Conservation (phyloP, 2,329 filamentous ascomycete genomes). For the Diplodia intermedia region DNA sequence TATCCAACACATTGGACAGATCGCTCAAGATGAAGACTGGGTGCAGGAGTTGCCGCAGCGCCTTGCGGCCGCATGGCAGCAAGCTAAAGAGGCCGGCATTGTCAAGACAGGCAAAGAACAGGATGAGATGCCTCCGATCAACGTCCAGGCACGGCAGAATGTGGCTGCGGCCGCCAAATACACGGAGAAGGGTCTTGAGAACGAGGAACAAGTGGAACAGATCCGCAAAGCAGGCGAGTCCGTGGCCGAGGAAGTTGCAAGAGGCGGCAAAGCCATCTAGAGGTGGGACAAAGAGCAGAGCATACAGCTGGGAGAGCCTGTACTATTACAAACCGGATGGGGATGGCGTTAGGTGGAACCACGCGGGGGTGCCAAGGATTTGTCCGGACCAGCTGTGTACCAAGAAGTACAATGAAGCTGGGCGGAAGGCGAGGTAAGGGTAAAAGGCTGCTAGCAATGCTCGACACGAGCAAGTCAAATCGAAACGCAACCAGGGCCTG, state of each 20-base stretch:
- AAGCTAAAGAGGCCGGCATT: neutral
- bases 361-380: neutral
- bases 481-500: no score
- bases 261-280: slow-evolving; percentile 17
- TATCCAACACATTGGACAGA: neutral
- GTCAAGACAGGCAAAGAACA: neutral
- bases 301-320: neutral
- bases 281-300: neutral
- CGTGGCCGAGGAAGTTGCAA: neutral
- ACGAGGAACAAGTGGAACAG: slow-evolving; percentile 15
- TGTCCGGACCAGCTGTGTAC: neutral
- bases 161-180: neutral
- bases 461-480: no score
- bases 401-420: neutral
- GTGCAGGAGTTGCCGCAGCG: neutral
- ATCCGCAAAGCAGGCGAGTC: neutral
- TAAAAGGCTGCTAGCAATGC: no score
- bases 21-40: neutral
- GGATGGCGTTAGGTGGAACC: neutral
- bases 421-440: neutral
- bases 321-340: neutral
- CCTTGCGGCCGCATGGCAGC: slow-evolving; percentile 1
- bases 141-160: slow-evolving; percentile 11
- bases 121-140: slow-evolving; percentile 1
- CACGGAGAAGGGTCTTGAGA: slow-evolving; percentile 12